Evolutionary conservation across 2,329 filamentous ascomycete genomes (phyloP), one percentile per base, ranked within the genome.

Genomic region (Neonectria coccinea): DNA sequence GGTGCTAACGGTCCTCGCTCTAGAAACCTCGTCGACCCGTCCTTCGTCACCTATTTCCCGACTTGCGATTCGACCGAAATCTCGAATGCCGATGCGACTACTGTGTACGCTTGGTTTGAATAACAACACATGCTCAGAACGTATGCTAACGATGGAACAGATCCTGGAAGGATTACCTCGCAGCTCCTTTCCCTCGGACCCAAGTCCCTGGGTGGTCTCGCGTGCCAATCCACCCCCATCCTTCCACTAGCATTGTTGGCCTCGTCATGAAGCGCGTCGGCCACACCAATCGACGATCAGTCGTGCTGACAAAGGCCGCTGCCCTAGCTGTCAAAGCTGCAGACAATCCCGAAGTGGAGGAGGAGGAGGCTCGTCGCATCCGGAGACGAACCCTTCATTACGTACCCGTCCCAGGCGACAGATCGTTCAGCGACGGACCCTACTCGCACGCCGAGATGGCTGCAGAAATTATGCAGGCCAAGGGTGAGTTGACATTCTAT

Each of bases 251-350:
- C 51, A 67, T 70, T 45, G 67, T 50, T 16, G 67, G 75, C 31
- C 70, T 61, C 36, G 74, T 79, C 56, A 79, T 79, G 77, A 78
- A 78, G 72, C 75, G 77, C 53, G 71, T 78, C 3, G 69, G 69
- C 6, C 52, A 71, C 4, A 59, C 31, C 59, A 62, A 31, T 20
- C 50, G 65, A 5, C 48, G 55, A 16, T 39, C 57, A 22, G 51
- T 25, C 41, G 33, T 39, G 5, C 31, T 25, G 1, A 29, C 66
- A 27, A 52, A 56, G 8, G 36, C 57, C 41, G 5, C 57, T 27
- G 7, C 56, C 5, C 31, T 57, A 16, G 25, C 60, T 7, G 36
- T 60, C n/a, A 36, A 53, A 2, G 42, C 53, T 3, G 47, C 44
- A 3, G 48, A 51, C 1, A 62, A 68, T 16, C n/a, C 20, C 10